A percentile compares a stretch with the other conserved stretches of the same genome.
Conservation (phyloP, 2,329 filamentous ascomycete species). For the Fusarium falciforme region DNA sequence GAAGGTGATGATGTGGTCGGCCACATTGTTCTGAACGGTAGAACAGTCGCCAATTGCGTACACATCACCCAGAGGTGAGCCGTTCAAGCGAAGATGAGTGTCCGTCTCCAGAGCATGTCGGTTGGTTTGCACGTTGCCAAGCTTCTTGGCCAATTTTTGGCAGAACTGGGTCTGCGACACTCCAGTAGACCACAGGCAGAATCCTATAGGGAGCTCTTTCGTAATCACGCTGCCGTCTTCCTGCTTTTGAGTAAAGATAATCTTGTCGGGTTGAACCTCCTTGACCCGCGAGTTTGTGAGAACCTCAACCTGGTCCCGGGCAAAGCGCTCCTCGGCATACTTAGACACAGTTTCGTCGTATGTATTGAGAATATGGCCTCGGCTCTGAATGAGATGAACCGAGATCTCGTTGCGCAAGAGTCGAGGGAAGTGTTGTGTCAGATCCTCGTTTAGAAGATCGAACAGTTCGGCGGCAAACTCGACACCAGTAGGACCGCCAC, state of each 20-base stretch:
- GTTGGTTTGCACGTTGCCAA: conserved; percentile 84
- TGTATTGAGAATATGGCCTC: conserved; percentile 95
- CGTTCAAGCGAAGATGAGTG: conserved; percentile 88
- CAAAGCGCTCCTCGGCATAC: conserved; percentile 91
- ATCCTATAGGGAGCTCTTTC: conserved; percentile 95
- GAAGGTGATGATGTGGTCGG: conserved; percentile 90
- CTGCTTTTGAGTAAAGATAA: conserved; percentile 87
- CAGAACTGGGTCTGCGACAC: conserved; percentile 88
- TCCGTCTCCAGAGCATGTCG: conserved; percentile 94
- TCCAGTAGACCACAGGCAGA: conserved; percentile 98
- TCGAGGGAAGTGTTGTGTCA: conserved; percentile 84
- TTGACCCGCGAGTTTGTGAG: conserved; percentile 94
- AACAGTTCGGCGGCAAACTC: conserved; percentile 98
- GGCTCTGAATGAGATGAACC: conserved; percentile 94
- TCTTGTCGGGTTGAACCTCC: conserved; percentile 85
- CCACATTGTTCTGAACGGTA: conserved; percentile 97
- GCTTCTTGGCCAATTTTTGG: conserved; percentile 79
- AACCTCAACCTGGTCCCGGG: conserved; percentile 90
- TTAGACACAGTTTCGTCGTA: conserved; percentile 95
- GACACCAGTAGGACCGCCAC: conserved; percentile 94
- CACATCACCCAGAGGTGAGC: conserved; percentile 90
- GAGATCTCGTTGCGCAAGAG: conserved; percentile 97
- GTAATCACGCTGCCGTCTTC: conserved; percentile 79
- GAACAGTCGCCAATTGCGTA: conserved; percentile 97
- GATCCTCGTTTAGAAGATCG: conserved; percentile 95